Conservation (phyloP, 2,329 filamentous ascomycete genomes). For the Botryotinia convoluta region DNA sequence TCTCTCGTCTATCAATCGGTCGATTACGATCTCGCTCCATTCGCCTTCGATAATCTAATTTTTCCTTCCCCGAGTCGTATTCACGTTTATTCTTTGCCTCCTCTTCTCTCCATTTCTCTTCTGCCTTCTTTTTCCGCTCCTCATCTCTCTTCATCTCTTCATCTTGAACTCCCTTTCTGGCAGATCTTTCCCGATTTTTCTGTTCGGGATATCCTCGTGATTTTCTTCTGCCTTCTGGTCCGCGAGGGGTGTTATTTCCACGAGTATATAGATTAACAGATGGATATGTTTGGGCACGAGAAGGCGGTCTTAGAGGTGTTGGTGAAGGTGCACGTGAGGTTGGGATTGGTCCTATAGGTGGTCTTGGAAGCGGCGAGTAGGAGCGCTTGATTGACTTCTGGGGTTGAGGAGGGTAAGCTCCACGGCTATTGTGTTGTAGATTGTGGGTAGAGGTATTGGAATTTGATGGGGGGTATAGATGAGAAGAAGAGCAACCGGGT, state of each 20-base stretch:
- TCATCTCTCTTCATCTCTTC: background rate
- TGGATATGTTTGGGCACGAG: background rate
- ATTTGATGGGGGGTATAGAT: fast-evolving
- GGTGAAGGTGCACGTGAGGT: background rate
- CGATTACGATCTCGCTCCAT: background rate
- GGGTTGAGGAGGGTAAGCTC: background rate
- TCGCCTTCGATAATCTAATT: background rate
- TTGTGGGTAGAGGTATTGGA: background rate
- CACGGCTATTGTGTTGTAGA: background rate
- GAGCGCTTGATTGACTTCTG: background rate
- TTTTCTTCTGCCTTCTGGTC: background rate
- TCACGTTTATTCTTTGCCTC: background rate
- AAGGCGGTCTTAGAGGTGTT: background rate
- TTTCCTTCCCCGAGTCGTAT: fast-evolving
- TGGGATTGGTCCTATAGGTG: background rate
- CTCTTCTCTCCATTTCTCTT: background rate
- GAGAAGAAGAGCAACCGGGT: background rate
- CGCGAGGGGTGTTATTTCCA: background rate
- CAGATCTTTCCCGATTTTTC: background rate
- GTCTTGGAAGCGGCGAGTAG: background rate
- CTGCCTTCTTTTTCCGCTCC: background rate
- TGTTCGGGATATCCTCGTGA: background rate
- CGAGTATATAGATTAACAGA: background rate
- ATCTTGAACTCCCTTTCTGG: background rate
- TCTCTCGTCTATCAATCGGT: background rate